Evolutionary conservation across 352 stramenopile species (phyloP).

Genomic region (Blastocystis sp.): DNA sequence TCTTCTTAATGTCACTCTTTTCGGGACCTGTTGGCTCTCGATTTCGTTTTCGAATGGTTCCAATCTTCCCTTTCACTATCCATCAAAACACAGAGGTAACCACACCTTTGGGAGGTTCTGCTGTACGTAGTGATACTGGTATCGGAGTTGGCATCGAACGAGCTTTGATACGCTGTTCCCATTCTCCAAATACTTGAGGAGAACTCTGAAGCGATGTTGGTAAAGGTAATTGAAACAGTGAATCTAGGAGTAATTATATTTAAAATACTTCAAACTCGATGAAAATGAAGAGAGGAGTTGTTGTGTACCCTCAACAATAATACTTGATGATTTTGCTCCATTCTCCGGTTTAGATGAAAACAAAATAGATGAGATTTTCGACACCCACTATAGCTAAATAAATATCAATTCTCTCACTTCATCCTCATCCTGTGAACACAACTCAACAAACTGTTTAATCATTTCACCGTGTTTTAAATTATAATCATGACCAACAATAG

Average conservation of each 20-base stretch:
- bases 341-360: not conserved
- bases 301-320: not conserved
- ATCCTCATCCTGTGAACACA: not conserved
- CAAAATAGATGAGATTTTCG: not conserved
- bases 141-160: not conserved
- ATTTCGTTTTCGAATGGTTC: not conserved
- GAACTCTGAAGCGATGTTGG: not conserved
- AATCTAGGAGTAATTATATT: not conserved
- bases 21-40: not conserved
- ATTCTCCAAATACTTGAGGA: not conserved
- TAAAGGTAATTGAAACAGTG: not conserved
- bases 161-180: not conserved
- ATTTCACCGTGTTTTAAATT: not conserved
- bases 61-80: constrained; percentile 23
- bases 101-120: not conserved
- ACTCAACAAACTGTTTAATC: constrained; percentile 18
- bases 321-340: not conserved
- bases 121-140: not conserved
- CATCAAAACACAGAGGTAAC: not conserved
- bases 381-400: constrained; percentile 26
- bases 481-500: not conserved
- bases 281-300: not conserved
- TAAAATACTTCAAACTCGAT: not conserved
- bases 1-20: not conserved
- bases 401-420: not conserved